A percentile compares a stretch with the other conserved stretches of the same genome.
Evolutionary conservation across 2,329 filamentous ascomycete species (phyloP).

Genomic region (Xylariales sp.): DNA sequence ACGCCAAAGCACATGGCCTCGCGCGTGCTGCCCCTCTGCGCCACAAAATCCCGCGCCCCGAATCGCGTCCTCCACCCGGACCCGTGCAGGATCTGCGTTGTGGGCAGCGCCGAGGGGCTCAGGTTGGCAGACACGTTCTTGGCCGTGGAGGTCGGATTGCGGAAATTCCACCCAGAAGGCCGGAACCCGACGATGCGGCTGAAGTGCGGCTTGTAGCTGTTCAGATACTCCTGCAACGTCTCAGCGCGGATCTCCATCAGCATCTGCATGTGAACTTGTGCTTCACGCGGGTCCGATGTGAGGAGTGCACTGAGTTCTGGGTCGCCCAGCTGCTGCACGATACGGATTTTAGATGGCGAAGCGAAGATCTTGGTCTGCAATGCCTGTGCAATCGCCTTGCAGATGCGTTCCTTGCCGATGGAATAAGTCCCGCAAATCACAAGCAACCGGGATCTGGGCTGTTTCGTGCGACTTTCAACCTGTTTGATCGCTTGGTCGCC

Average conservation of each 20-base stretch:
- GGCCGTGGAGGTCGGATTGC: slow-evolving; percentile 59
- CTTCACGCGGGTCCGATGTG: slow-evolving; percentile 74
- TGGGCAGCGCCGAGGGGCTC: slow-evolving; percentile 44
- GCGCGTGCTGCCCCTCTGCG: slow-evolving; percentile 77
- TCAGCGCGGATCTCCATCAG: slow-evolving; percentile 91
- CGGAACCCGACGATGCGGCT: slow-evolving; percentile 84
- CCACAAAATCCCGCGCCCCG: slow-evolving; percentile 64
- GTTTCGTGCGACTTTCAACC: slow-evolving; percentile 2
- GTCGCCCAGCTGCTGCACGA: slow-evolving; percentile 82
- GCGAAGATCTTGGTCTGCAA: slow-evolving; percentile 88
- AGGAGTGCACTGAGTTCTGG: slow-evolving; percentile 72
- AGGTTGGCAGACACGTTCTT: slow-evolving; percentile 51
- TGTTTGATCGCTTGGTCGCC: slow-evolving; percentile 12
- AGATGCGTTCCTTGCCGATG: slow-evolving; percentile 96
- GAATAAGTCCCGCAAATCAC: slow-evolving; percentile 96
- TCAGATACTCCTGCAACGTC: slow-evolving; percentile 85
- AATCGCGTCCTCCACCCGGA: slow-evolving; percentile 75
- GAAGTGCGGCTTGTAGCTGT: slow-evolving; percentile 75
- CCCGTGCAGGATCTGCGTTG: slow-evolving; percentile 47
- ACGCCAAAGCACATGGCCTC: slow-evolving; percentile 89
- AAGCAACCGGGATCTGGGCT: slow-evolving; percentile 63
- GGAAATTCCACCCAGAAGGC: slow-evolving; percentile 92
- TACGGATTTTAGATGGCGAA: slow-evolving; percentile 73
- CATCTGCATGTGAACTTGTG: slow-evolving; percentile 97
- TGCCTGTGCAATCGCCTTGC: slow-evolving; percentile 83